Base-by-base conservation (phyloP, 768 basidiomycete genomes). In the Udeniomyces megalosporus region DNA sequence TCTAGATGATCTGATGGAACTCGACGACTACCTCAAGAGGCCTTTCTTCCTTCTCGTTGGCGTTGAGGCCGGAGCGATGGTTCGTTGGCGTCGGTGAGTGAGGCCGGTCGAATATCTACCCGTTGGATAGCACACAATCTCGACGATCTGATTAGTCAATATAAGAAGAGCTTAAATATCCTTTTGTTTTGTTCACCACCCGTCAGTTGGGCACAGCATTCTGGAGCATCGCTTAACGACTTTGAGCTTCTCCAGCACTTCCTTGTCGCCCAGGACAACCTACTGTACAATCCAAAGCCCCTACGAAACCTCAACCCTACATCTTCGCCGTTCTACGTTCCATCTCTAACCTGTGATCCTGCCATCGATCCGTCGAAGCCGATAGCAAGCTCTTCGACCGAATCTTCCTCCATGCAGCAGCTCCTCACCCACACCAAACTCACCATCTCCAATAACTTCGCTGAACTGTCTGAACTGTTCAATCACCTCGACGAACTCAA, bases 41-140 rank as follows among this genome's bases (percentile, higher is more conserved):
- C 95, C 95, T 0, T 97, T 90, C 72, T 90, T 95, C 72, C 76
- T 96, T 71, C 79, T 97, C 26, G 75, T 95, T 49, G 80, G 76
- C 51, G 78, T 90, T 32, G 90, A 96, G 66, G 93, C 88, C 0
- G 91, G 91, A 0, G 69, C 92, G 34, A 72, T 81, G 47, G 75
- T 80, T 48, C 78, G 93, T 46, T 95, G 79, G 72, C 70, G 72
- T 60, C 68, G 68, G 78, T 73, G 56, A 38, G 68, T n/a, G n/a
- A n/a, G n/a, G n/a, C n/a, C n/a, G n/a, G n/a, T n/a, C n/a, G n/a
- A n/a, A n/a, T n/a, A n/a, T n/a, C n/a, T n/a, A n/a, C n/a, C n/a
- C n/a, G n/a, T n/a, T n/a, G n/a, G n/a, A n/a, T n/a, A n/a, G n/a
- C n/a, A n/a, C n/a, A n/a, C n/a, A n/a, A n/a, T n/a, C n/a, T n/a